Conservation (phyloP, 345 rosid species). For the Turnera subulata region DNA sequence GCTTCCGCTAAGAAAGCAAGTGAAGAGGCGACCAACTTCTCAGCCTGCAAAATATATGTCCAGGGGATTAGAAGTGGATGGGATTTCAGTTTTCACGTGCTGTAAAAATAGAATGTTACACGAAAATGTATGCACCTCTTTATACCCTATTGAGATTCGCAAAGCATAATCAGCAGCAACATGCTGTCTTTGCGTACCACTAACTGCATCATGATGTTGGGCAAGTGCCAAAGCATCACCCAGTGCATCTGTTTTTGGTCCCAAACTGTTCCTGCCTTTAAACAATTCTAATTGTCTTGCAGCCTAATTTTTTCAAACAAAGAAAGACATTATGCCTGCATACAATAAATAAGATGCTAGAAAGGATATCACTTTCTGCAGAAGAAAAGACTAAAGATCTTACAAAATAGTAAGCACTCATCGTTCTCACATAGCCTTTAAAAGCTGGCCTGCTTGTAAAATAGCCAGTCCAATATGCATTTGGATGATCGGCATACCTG, state of each 20-base stretch:
- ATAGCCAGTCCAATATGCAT: slow-evolving; percentile 97
- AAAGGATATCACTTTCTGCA: slow-evolving; percentile 2
- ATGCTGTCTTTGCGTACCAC: slow-evolving; percentile 92
- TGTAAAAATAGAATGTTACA: slow-evolving; percentile 2
- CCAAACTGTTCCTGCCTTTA: slow-evolving; percentile 55
- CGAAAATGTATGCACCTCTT: slow-evolving; percentile 47
- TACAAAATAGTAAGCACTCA: slow-evolving; percentile 87
- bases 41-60: slow-evolving; percentile 50
- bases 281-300: slow-evolving; percentile 84
- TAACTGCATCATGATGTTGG: slow-evolving; percentile 98
- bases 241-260: slow-evolving; percentile 62
- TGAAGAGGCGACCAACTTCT: slow-evolving; percentile 72
- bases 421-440: slow-evolving; percentile 70
- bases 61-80: slow-evolving; percentile 12
- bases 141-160: slow-evolving; percentile 75
- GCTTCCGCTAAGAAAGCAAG: slow-evolving; percentile 56
- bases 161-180: slow-evolving; percentile 97
- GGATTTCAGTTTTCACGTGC: neutral
- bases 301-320: slow-evolving; percentile 45
- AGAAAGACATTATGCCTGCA: slow-evolving; percentile 3
- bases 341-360: neutral
- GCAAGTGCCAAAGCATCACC: slow-evolving; percentile 90
- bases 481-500: slow-evolving; percentile 90
- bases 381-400: slow-evolving; percentile 15
- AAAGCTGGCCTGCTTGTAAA: slow-evolving; percentile 88